Evolutionary conservation across 495 filamentous ascomycete genomes (phyloP).

Genomic region (Podospora pseudoanserina): DNA sequence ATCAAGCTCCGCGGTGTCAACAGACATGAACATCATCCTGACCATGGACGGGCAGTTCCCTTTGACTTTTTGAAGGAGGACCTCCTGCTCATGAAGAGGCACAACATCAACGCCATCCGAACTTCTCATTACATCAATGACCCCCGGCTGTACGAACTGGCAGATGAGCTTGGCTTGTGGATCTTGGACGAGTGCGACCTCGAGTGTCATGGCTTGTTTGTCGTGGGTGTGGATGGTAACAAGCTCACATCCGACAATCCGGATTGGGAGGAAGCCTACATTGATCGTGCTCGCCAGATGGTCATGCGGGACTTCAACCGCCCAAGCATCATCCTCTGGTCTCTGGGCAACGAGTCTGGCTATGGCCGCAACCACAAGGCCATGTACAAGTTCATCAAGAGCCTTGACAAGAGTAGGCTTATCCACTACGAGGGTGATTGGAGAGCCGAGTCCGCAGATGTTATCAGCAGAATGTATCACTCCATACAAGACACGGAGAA

Average conservation of each 20-base stretch:
- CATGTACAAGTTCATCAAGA: slow-evolving; percentile 63
- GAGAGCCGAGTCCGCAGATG: slow-evolving; percentile 57
- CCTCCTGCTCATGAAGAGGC: slow-evolving; percentile 60
- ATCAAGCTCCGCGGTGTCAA: slow-evolving; percentile 65
- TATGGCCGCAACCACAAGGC: slow-evolving; percentile 64
- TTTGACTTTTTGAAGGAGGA: slow-evolving; percentile 53
- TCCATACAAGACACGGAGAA: slow-evolving; percentile 46
- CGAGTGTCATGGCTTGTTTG: slow-evolving; percentile 66
- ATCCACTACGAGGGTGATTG: slow-evolving; percentile 69
- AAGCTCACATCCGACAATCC: slow-evolving; percentile 61
- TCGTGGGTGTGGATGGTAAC: slow-evolving; percentile 45
- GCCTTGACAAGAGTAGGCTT: slow-evolving; percentile 52
- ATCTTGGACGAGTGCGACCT: slow-evolving; percentile 71
- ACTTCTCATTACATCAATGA: slow-evolving; percentile 64
- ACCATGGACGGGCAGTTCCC: slow-evolving; percentile 58
- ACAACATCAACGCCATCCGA: slow-evolving; percentile 67
- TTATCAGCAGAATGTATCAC: slow-evolving; percentile 66
- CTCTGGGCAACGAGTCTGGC: slow-evolving; percentile 68
- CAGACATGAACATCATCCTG: slow-evolving; percentile 63
- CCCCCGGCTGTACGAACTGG: slow-evolving; percentile 57
- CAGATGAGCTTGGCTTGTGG: slow-evolving; percentile 67
- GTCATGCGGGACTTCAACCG: slow-evolving; percentile 67
- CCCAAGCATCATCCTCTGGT: slow-evolving; percentile 67
- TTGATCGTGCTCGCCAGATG: slow-evolving; percentile 66
- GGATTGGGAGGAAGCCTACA: slow-evolving; percentile 62